Evolutionary conservation across 2,329 filamentous ascomycete genomes (phyloP).

Genomic region (Purpureocillium lavendulum): DNA sequence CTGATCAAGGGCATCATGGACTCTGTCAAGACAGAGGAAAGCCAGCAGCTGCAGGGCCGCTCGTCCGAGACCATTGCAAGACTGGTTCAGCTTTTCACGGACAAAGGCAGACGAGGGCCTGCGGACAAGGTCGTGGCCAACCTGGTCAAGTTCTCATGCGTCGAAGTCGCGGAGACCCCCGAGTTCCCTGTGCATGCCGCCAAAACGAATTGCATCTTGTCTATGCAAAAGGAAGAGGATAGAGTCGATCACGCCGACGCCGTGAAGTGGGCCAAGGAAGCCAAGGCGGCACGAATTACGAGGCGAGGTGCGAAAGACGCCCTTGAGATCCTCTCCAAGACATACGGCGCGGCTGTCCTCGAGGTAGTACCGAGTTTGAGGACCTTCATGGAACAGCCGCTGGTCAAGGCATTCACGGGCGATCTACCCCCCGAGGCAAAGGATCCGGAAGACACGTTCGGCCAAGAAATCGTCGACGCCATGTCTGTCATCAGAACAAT

Average conservation of each 20-base stretch:
- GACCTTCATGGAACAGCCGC: constrained; percentile 71
- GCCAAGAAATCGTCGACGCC: constrained; percentile 89
- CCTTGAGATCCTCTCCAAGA: constrained; percentile 74
- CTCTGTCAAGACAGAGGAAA: constrained; percentile 92
- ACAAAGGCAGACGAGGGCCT: constrained; percentile 69
- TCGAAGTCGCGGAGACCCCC: constrained; percentile 94
- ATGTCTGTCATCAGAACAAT: constrained; percentile 88
- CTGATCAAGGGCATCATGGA: constrained; percentile 98
- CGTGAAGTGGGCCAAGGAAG: constrained; percentile 81
- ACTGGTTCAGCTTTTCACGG: constrained; percentile 80
- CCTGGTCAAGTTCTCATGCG: constrained; percentile 92
- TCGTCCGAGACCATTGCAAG: constrained; percentile 78
- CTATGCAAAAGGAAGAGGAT: constrained; percentile 95
- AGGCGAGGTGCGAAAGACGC: constrained; percentile 90
- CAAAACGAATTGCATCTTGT: constrained; percentile 76
- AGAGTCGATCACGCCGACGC: constrained; percentile 87
- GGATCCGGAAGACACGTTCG: constrained; percentile 65
- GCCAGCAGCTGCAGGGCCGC: constrained; percentile 75
- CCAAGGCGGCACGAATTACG: constrained; percentile 81
- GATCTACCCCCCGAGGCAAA: constrained; percentile 65
- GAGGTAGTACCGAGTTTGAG: constrained; percentile 77
- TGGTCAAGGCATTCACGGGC: constrained; percentile 64
- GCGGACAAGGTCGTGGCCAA: constrained; percentile 96
- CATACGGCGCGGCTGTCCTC: constrained; percentile 71
- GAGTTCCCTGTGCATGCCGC: constrained; percentile 80